Base-by-base conservation (phyloP, 441 rosid genomes). In the Bruguiera hainesii region DNA sequence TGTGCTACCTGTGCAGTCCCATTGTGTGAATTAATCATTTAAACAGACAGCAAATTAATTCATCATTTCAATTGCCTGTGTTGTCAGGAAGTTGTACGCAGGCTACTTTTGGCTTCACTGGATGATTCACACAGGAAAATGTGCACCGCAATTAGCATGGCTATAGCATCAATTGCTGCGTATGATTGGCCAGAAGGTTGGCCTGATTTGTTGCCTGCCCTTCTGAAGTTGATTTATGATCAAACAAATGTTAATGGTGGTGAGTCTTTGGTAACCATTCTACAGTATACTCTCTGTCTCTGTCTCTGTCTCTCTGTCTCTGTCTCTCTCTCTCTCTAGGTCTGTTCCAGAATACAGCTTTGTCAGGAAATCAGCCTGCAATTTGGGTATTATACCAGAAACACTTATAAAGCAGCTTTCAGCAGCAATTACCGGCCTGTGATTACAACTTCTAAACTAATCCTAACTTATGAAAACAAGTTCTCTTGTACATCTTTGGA, bases 101-200 rank as follows among this genome's bases (percentile, higher is more conserved):
- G 78, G 64, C 85, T 82, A 61, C 91, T 91, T 56, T 76, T 94
- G 78, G 80, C 75, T 35, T 82, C 96, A 28, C 70, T 91, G 83
- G 93, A 84, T 75, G 98, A 94, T 76, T 72, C 90, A 68, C 86
- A 87, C 55, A 71, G 89, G 72, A 94, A 87, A 84, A 86, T 94
- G 56, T 88, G 93, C 81, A 91, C 96, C 2, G 98, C 99, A 52
- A 79, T 87, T 46, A 86, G 99, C 70, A 85, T 94, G 94, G 97
- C 94, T 70, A 79, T 91, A 68, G 89, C 94, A 28, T 80, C 97
- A 20, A 76, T 88, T 69, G 96, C 96, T 7, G 82, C 68, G 31
- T 81, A 88, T 78, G 99, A 94, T 71, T 94, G 98, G 99, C 97
- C 97, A 48, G 97, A 94, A 77, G 87, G 80, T 64, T 91, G 99